Percentiles rank a stretch among this genome's conserved stretches.
These are phyloP conservation scores for Eucommia ulmoides DNA, from an alignment of 257 asterid genomes.

Conservation along the genomic window DNA sequence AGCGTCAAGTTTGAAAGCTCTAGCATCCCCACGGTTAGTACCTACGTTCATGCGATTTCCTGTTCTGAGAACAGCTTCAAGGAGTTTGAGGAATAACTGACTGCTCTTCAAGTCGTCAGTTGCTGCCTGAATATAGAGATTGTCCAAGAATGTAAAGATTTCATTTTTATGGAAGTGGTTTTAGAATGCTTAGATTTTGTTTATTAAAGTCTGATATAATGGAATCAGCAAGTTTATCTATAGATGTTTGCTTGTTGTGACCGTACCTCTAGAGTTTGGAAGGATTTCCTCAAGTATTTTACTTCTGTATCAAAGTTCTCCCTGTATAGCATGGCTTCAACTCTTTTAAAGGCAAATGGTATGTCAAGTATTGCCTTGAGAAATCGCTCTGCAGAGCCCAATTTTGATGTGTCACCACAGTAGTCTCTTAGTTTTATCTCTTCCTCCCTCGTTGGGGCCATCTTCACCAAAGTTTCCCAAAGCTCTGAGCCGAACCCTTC, in stretches of 20 bases:
- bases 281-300: conserved; percentile 64
- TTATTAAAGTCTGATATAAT: too few species aligned
- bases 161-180: too few species aligned
- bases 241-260: too few species aligned
- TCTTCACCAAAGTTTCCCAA: conserved; percentile 86
- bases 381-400: conserved; percentile 92
- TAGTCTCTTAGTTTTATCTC: conserved; percentile 77
- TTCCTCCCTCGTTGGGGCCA: conserved; percentile 99
- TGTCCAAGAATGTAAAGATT: too few species aligned
- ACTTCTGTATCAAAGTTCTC: conserved; percentile 87
- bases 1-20: conserved; percentile 86
- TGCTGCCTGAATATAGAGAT: too few species aligned
- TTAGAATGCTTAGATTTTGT: too few species aligned
- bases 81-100: conserved; percentile 80
- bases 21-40: conserved; percentile 84
- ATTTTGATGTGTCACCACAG: conserved; percentile 51
- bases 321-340: conserved; percentile 87
- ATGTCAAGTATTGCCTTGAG: conserved; percentile 75
- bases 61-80: conserved; percentile 85
- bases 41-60: conserved; percentile 97
- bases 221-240: too few species aligned
- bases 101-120: conserved; percentile 88
- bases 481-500: conserved; percentile 93
- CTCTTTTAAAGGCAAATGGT: conserved; percentile 88
- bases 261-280: conserved; percentile 80